Base-by-base conservation (phyloP, 768 basidiomycete genomes). In the Panaeolus cyanescens region DNA sequence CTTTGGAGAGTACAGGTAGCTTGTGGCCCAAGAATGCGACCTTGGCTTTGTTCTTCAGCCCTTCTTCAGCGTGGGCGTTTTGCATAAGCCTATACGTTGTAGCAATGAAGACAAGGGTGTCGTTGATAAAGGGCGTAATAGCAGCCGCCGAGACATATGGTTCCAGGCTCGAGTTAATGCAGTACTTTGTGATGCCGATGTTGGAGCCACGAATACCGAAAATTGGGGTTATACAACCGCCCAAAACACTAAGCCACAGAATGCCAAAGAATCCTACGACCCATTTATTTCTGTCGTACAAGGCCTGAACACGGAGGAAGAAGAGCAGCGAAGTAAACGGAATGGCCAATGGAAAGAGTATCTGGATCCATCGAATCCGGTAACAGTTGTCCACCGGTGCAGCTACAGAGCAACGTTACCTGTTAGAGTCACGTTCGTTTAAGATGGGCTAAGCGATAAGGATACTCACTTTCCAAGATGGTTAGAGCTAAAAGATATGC, bases 31-130 rank as follows among this genome's bases (percentile, higher is more conserved):
- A 59, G 9, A 74, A 19, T 10, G 63, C 54, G 9, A 59, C 65
- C 9, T 58, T 61, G 15, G 64, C 5, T 8, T 60, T 57, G 31
- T 63, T 62, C 22, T 61, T 59, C 5, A 63, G 28, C n/a, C 22
- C 54, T 5, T 40, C 22, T 13, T 61, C 58, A 13, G 50, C 50
- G n/a, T 57, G 34, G 0, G 67, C 22, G 54, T 67, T 65, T 8
- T 57, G 37, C 32, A 70, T 55, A 7, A 78, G 59, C 1, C 67
- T 63, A 60, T 65, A 72, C 6, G 76, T 72, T 7, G 76, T 74
- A 9, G 74, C 68, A 33, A 74, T 17, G 59, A 75, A 75, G 6
- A 74, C 67, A 17, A 63, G 53, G 1, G 72, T 74, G 58, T 76
- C 76, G 25, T 71, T 62, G 8, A 72, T 45, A 7, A 71, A 53